Conservation (phyloP, 768 basidiomycete species). For the Mycena galopus region DNA sequence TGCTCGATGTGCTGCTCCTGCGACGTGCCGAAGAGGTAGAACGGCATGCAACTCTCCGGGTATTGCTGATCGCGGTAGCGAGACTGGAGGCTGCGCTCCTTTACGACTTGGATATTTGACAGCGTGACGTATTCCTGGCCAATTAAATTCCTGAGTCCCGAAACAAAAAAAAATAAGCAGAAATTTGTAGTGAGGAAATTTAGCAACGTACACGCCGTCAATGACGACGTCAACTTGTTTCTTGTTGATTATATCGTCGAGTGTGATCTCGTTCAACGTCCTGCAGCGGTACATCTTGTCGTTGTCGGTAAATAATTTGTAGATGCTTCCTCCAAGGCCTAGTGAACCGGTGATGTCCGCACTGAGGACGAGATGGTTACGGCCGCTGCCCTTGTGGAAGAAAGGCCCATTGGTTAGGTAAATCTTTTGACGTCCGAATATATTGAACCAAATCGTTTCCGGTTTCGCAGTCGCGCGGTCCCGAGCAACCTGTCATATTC, state of each 20-base stretch:
- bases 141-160: not conserved
- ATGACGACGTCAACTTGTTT: no score
- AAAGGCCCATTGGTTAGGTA: constrained; percentile 49
- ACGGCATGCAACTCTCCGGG: constrained; percentile 49
- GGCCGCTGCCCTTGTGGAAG: constrained; percentile 42
- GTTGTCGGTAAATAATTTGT: no score
- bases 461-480: constrained; percentile 37
- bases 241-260: no score
- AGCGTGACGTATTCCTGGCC: not conserved
- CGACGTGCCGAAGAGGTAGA: constrained; percentile 50
- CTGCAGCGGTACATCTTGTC: no score
- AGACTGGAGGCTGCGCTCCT: constrained; percentile 45
- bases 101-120: constrained; percentile 37
- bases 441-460: constrained; percentile 49
- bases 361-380: constrained; percentile 53
- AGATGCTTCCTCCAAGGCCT: no score
- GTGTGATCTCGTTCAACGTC: no score
- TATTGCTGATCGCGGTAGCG: constrained; percentile 42
- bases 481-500: not conserved
- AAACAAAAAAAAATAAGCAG: no score
- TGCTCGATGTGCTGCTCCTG: constrained; percentile 52
- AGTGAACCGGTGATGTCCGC: constrained; percentile 36
- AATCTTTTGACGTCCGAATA: constrained; percentile 38
- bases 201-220: not conserved
- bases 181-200: not conserved